Conservation (phyloP, 2,329 filamentous ascomycete species). For the Xylariomycetidae sp. region DNA sequence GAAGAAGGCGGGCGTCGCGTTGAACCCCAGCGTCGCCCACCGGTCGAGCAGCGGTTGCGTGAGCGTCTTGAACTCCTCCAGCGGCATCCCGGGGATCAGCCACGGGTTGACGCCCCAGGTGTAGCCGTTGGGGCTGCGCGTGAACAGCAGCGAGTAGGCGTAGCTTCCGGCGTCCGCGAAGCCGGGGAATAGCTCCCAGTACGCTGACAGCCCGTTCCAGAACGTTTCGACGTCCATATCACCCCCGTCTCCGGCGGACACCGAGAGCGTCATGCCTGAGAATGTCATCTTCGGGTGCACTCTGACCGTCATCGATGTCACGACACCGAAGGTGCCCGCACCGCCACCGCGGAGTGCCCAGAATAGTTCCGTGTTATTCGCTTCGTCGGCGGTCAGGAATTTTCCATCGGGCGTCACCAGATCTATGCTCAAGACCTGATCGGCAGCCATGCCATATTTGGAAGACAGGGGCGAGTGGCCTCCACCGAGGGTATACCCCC, state of each 20-base stretch:
- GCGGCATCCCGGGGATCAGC: neutral
- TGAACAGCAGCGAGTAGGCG: constrained; percentile 3
- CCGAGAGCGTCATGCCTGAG: neutral
- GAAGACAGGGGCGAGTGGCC: constrained; percentile 28
- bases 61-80: neutral
- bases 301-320: constrained; percentile 29
- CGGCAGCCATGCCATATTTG: constrained; percentile 22
- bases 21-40: neutral
- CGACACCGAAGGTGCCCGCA: constrained; percentile 31
- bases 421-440: constrained; percentile 42
- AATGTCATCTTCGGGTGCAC: constrained; percentile 25
- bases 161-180: constrained; percentile 6
- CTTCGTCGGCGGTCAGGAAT: constrained; percentile 35
- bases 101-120: constrained; percentile 23
- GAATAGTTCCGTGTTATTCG: constrained; percentile 38
- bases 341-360: constrained; percentile 7
- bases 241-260: neutral
- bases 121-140: too few relatives aligned
- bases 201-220: neutral
- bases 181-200: constrained; percentile 7
- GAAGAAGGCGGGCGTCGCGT: neutral
- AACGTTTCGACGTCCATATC: neutral
- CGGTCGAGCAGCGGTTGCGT: neutral
- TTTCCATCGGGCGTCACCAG: constrained; percentile 41
- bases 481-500: constrained; percentile 40